phyloP scores from a whole-genome alignment of 495 filamentous ascomycete species.

The Podospora conica region DNA sequence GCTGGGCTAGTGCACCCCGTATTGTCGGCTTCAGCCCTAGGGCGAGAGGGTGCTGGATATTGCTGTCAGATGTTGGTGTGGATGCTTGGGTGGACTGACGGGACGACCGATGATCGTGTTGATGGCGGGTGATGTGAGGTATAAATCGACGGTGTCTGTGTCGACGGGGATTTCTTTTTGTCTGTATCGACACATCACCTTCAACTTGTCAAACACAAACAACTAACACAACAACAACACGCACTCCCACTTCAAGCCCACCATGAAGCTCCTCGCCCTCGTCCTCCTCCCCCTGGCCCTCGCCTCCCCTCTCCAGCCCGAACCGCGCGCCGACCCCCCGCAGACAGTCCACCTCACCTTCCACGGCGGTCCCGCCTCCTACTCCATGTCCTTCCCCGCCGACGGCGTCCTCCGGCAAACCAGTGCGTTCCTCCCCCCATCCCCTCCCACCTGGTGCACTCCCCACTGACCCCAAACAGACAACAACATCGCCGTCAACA shows the following conservation, averaged over 20 bases:
- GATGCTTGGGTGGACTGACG: neutral
- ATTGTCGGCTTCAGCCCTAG: neutral
- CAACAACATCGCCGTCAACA: slow-evolving; percentile 23
- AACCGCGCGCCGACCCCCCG: slow-evolving; percentile 10
- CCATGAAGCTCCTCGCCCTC: neutral
- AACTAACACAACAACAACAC: neutral
- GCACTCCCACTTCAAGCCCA: no score
- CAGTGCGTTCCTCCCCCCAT: slow-evolving; percentile 11
- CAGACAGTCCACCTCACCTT: slow-evolving; percentile 28
- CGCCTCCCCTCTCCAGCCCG: slow-evolving; percentile 16
- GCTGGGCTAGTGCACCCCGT: neutral
- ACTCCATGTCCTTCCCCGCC: slow-evolving; percentile 25
- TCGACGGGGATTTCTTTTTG: no score
- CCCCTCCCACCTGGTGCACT: neutral
- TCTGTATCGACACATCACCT: neutral
- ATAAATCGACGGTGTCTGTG: no score
- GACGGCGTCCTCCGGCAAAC: slow-evolving; percentile 21
- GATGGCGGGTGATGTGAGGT: neutral
- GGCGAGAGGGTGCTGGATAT: neutral
- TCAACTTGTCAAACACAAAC: neutral
- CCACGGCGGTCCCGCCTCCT: slow-evolving; percentile 25
- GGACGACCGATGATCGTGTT: no score
- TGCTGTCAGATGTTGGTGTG: neutral
- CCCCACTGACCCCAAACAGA: slow-evolving; percentile 8
- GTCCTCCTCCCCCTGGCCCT: slow-evolving; percentile 1